Base-by-base conservation (phyloP, 2,329 filamentous ascomycete species). In the Ophiostoma ulmi region DNA sequence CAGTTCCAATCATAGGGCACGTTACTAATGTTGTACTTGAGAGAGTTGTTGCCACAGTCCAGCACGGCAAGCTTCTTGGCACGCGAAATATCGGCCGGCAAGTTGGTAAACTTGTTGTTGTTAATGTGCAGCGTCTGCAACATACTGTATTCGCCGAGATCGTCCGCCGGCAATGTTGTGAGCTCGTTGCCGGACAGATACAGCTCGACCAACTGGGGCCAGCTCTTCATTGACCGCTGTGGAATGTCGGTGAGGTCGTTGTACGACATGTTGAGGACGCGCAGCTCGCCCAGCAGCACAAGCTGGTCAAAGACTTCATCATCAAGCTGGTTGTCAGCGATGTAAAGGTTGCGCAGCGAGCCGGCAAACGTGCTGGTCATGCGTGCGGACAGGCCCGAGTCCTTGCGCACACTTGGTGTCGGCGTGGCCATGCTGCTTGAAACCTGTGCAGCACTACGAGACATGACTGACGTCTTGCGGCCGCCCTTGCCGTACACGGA, bases 1-100 rank as follows among this genome's bases (percentile, higher is more conserved):
- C 95, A 99, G 77, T 99, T 99, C 95, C 95, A 99, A 78, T 99
- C 95, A 78, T 99, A 99, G 0, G 94, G 95, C 85, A 97, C 97
- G 77, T 99, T 99, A 39, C 93, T 95, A 67, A 99, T 96, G 78
- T 99, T 99, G 85, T 99, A 99, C 80, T 98, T 99, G 71, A 99
- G 84, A 31, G 88, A 89, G 78, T 99, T 99, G 84, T 92, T 97
- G 72, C 94, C 94, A 73, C 96, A 96, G 80, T 99, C 95, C 68
- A 99, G 84, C 68, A 97, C 91, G 5, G 93, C 90, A 36, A 99
- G 86, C 79, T 95, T 95, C 80, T 93, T 92, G 64, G 97, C 93
- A 79, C 97, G 93, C 73, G 93, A 96, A 67, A 99, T 90, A 78
- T 99, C 95, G 10, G 95, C 95, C 1, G 95, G 95, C 26, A 99